phyloP scores from a whole-genome alignment of 768 basidiomycete genomes.

The Auricularia auricula-judae region DNA sequence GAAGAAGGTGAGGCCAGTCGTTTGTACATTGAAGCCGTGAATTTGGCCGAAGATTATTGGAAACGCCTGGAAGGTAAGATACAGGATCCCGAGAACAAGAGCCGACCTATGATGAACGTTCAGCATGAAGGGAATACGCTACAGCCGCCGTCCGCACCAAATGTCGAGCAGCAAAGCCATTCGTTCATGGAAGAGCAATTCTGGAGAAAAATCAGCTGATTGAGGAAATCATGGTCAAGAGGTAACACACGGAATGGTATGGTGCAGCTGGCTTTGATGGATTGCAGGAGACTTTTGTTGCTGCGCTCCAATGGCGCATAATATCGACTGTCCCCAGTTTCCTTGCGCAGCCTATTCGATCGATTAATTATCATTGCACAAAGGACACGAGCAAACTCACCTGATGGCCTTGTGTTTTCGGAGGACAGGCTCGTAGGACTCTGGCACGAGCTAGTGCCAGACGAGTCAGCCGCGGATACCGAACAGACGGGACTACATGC shows the following conservation, averaged over 20 bases:
- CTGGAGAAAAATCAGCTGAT: conserved; percentile 21
- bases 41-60: conserved; percentile 35
- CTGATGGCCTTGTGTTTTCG: conserved; percentile 46
- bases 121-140: conserved; percentile 9
- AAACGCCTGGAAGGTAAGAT: conserved; percentile 46
- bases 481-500: conserved; percentile 8
- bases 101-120: conserved; percentile 3
- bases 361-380: not conserved
- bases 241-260: conserved; percentile 56
- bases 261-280: conserved; percentile 49
- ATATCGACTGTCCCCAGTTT: conserved; percentile 41
- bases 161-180: conserved; percentile 65
- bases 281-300: conserved; percentile 30
- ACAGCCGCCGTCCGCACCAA: conserved; percentile 33
- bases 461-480: not conserved
- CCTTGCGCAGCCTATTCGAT: conserved; percentile 36
- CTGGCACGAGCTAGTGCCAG: conserved; percentile 50
- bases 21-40: conserved; percentile 44
- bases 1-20: conserved; percentile 36
- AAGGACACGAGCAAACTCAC: conserved; percentile 19
- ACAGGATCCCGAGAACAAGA: conserved; percentile 31
- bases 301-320: conserved; percentile 50
- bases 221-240: not conserved
- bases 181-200: conserved; percentile 51
- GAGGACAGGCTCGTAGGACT: conserved; percentile 58